These are phyloP conservation scores for Ophiostoma triangulosporum DNA, from an alignment of 2,329 filamentous ascomycete genomes.

Conservation along the genomic window DNA sequence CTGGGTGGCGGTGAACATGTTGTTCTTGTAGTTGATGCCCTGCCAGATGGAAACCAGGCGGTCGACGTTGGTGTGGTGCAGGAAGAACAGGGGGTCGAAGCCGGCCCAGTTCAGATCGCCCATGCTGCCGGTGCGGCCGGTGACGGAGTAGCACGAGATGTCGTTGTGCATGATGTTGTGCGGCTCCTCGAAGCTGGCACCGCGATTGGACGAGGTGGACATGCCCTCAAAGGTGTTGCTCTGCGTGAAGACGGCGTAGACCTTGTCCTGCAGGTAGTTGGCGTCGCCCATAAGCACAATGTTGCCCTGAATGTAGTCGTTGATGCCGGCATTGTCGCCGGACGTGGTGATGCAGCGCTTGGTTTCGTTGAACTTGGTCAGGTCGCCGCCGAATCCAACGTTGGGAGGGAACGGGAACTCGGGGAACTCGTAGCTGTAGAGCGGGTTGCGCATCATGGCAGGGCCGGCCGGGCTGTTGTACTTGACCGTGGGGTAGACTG, in stretches of 20 bases:
- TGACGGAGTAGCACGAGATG: constrained; percentile 22
- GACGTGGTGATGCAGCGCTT: constrained; percentile 24
- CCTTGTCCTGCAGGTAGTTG: constrained; percentile 17
- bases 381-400: constrained; percentile 18
- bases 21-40: constrained; percentile 23
- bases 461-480: constrained; percentile 16
- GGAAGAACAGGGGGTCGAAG: constrained; percentile 36
- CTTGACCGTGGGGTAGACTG: constrained; percentile 18
- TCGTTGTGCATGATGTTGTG: constrained; percentile 30
- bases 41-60: constrained; percentile 41
- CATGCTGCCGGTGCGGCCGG: constrained; percentile 20
- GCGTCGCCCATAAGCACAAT: constrained; percentile 16
- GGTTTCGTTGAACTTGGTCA: constrained; percentile 23
- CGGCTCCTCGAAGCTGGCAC: constrained; percentile 29
- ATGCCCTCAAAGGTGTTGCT: constrained; percentile 26
- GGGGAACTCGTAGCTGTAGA: constrained; percentile 37
- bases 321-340: constrained; percentile 24
- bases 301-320: constrained; percentile 21
- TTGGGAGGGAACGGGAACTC: constrained; percentile 23
- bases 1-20: constrained; percentile 20
- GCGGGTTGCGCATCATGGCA: constrained; percentile 31
- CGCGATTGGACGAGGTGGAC: constrained; percentile 24
- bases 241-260: constrained; percentile 28
- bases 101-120: constrained; percentile 26
- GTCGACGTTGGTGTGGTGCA: constrained; percentile 45